Base-by-base conservation (phyloP, 305 asterid genomes). In the Fraxinus latifolia region DNA sequence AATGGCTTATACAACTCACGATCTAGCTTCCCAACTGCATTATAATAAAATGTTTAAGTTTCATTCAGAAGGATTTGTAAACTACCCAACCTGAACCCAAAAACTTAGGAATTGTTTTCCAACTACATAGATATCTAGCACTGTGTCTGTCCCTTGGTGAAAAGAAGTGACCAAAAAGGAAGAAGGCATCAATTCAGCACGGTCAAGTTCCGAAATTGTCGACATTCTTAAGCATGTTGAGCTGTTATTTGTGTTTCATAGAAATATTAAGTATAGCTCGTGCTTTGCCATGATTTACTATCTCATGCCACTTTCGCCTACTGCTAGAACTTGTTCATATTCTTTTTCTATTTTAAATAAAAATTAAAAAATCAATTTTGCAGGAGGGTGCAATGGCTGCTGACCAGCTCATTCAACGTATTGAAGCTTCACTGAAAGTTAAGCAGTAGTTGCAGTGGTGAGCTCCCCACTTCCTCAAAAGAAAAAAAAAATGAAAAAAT, bases 361-460 rank as follows among this genome's bases (percentile, higher is more conserved):
- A 78, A 50, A 72, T 25, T 50, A 82, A 39, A 6, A 32, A 15
- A 42, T 79, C 77, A 19, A 68, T 73, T 33, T 83, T 89, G 70
- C 91, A 93, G 98, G 98, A 93, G 89, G 98, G 98, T 77, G 98
- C 98, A 31, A 53, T 91, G 84, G 74, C 84, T 73, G 97, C 93
- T 32, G 93, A 89, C 60, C 91, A 85, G 83, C 92, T 95, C 80
- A 84, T 91, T 77, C 86, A 93, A 83, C 91, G 91, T 39, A 87
- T 95, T 44, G 95, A 93, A 84, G 76, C 93, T 83, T 90, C 97
- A 11, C 86, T 93, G 2, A 86, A 92, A 89, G 96, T 84, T 62
- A 83, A 91, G 89, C 90, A 95, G 90, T 92, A 93, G 90, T 47
- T 14, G 47, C 74, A 77, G 79, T 58, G 82, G 84, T 83, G 77